phyloP scores from a whole-genome alignment of 305 asterid genomes.

The Fraxinus sp. region DNA sequence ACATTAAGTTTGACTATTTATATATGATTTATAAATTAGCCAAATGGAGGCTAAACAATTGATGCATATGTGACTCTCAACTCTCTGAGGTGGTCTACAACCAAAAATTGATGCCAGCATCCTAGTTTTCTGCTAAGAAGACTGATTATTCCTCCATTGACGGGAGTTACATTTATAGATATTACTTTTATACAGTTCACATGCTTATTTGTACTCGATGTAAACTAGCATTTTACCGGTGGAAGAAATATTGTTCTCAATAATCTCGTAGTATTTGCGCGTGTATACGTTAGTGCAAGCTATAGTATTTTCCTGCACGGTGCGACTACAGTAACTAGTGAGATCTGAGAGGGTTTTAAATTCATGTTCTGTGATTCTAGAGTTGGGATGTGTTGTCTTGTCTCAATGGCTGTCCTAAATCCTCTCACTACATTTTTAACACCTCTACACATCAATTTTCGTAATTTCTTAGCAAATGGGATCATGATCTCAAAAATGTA shows the following conservation, averaged over 20 bases:
- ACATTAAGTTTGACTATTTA: not conserved
- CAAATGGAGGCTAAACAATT: not conserved
- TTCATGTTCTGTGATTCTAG: not conserved
- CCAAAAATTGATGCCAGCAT: constrained; percentile 12
- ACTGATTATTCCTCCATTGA: constrained; percentile 12
- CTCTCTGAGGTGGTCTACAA: constrained; percentile 15
- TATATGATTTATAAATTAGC: not conserved
- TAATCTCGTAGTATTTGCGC: not conserved
- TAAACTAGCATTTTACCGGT: not conserved
- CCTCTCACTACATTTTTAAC: not conserved
- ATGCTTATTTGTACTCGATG: not conserved
- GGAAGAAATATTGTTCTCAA: not conserved
- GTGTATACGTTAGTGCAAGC: not conserved
- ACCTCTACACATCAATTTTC: not conserved
- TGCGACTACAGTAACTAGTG: not conserved
- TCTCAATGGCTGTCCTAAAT: not conserved
- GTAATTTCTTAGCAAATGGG: not conserved
- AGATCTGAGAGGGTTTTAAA: not conserved
- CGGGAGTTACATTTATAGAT: constrained; percentile 27
- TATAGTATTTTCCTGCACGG: not conserved
- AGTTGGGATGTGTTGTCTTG: not conserved
- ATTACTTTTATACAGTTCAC: not conserved
- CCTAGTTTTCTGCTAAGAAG: not conserved
- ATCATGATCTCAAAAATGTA: not conserved
- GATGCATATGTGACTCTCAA: constrained; percentile 16